phyloP scores from a whole-genome alignment of 148 eudicot species.

The Dianthus caryophyllus region DNA sequence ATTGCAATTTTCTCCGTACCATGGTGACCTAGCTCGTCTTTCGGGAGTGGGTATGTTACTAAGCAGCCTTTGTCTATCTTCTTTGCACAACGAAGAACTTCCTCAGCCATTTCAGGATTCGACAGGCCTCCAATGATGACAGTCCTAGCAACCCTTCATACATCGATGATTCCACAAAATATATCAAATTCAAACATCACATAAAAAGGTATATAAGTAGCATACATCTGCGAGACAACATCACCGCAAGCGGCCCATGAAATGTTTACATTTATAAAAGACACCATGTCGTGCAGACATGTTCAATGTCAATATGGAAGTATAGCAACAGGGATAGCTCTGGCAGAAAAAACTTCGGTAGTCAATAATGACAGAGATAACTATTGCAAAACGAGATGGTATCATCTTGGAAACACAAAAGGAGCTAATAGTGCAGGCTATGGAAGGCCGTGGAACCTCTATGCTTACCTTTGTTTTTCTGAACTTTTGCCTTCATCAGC shows the following conservation, averaged over 20 bases:
- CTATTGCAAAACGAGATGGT: background rate
- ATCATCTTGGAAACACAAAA: background rate
- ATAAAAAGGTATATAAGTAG: background rate
- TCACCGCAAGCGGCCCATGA: background rate
- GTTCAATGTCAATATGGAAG: background rate
- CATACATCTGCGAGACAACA: background rate
- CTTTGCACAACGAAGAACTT: constrained; percentile 59
- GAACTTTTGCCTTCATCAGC: constrained; percentile 45
- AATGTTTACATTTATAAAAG: background rate
- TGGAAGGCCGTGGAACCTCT: background rate
- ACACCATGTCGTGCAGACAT: background rate
- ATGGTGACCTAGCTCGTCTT: constrained; percentile 60
- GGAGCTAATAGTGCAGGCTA: constrained; percentile 10
- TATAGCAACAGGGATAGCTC: background rate
- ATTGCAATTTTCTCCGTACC: constrained; percentile 39
- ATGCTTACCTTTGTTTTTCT: constrained; percentile 63
- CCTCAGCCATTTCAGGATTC: constrained; percentile 62
- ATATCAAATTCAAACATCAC: constrained; percentile 8
- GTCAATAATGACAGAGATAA: background rate
- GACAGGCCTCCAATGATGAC: constrained; percentile 73
- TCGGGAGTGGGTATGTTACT: constrained; percentile 75
- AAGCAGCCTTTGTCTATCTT: constrained; percentile 70
- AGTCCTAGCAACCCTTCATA: constrained; percentile 87
- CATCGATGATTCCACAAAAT: constrained; percentile 8
- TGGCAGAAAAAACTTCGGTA: background rate